Conservation (phyloP, 1,284 basidiomycete species). For the Bjerkandera adusta region DNA sequence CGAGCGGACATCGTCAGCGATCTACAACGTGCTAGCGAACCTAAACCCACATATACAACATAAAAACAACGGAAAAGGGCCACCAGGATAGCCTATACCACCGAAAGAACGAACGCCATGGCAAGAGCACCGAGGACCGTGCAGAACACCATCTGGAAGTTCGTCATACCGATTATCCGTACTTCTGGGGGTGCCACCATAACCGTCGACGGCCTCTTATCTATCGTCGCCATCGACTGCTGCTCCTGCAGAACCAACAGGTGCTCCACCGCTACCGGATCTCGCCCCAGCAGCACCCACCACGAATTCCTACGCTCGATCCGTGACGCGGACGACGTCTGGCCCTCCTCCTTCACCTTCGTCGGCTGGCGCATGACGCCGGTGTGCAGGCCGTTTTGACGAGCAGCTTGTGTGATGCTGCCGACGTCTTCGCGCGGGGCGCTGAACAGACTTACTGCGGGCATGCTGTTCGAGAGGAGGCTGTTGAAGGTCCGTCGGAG, state of each 20-base stretch:
- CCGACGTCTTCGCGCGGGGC: constrained; percentile 24
- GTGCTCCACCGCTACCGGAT: constrained; percentile 16
- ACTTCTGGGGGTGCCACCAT: no score
- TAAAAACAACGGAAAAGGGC: no score
- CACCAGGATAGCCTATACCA: no score
- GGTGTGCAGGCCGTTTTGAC: constrained; percentile 22
- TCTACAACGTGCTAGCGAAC: no score
- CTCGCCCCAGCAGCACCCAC: constrained; percentile 18
- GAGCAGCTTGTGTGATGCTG: constrained; percentile 22
- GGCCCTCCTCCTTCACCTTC: constrained; percentile 19
- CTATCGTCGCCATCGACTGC: background rate
- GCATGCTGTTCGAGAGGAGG: constrained; percentile 18
- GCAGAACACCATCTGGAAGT: background rate
- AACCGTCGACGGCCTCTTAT: background rate
- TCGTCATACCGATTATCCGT: no score
- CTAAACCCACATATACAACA: no score
- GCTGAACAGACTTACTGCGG: constrained; percentile 27
- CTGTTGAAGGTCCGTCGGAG: constrained; percentile 16
- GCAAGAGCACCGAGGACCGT: background rate
- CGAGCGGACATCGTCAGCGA: no score
- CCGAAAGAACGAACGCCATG: background rate
- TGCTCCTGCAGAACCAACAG: constrained; percentile 15
- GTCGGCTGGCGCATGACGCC: constrained; percentile 19
- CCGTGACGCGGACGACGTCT: background rate
- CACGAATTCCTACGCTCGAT: constrained; percentile 9